These are phyloP conservation scores for Penicillium manginii DNA, from an alignment of 495 filamentous ascomycete genomes.

Conservation along the genomic window DNA sequence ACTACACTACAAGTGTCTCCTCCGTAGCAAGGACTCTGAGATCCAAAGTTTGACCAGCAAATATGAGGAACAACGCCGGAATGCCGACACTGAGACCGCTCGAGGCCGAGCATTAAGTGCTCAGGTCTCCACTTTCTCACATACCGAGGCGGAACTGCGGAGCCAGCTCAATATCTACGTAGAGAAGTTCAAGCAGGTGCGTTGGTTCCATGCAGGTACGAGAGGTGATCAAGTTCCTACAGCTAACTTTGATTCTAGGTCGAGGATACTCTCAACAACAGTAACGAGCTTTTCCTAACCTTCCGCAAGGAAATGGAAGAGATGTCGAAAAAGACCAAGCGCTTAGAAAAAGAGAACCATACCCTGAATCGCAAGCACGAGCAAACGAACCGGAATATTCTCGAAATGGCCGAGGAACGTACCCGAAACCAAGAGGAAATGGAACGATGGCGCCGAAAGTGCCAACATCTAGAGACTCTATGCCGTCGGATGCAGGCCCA, in stretches of 20 bases:
- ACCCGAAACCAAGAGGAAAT: conserved; percentile 79
- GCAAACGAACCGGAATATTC: conserved; percentile 89
- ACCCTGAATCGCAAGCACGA: conserved; percentile 91
- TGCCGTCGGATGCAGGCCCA: conserved; percentile 94
- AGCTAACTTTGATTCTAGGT: conserved; percentile 59
- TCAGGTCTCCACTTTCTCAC: conserved; percentile 94
- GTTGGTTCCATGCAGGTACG: conserved; percentile 22
- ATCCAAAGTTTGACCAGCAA: conserved; percentile 86
- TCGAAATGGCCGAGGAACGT: conserved; percentile 97
- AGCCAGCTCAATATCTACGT: conserved; percentile 98
- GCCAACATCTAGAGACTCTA: conserved; percentile 88
- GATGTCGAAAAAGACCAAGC: conserved; percentile 99
- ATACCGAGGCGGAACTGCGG: conserved; percentile 90
- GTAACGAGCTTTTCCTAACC: conserved; percentile 95
- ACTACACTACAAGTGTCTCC: conserved; percentile 82
- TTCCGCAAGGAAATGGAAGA: conserved; percentile 99
- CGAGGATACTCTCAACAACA: conserved; percentile 98
- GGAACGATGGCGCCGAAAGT: conserved; percentile 82
- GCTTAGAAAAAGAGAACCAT: conserved; percentile 94
- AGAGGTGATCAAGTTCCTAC: not conserved
- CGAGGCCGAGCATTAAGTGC: conserved; percentile 82
- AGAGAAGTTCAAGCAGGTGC: conserved; percentile 99
- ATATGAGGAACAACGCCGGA: conserved; percentile 85
- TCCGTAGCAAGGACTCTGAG: conserved; percentile 95
- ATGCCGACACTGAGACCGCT: conserved; percentile 75